A percentile compares a stretch with the other conserved stretches of the same genome.
Conservation (phyloP, 2,329 filamentous ascomycete species). For the Nemania sp. region DNA sequence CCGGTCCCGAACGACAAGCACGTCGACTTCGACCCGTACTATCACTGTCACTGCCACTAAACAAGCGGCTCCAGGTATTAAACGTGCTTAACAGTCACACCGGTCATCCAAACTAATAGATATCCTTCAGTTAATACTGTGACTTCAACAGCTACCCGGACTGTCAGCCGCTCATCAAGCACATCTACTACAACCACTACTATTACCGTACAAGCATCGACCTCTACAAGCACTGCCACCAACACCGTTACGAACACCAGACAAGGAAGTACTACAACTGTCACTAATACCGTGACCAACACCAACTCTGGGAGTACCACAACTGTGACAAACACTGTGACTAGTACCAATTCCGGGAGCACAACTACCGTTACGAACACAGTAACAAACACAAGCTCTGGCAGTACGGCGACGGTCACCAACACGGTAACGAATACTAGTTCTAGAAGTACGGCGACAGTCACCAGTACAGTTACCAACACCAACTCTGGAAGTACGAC, state of each 20-base stretch:
- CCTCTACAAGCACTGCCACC: constrained; percentile 3
- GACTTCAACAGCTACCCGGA: constrained; percentile 18
- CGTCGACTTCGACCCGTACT: constrained; percentile 6
- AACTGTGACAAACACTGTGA: not conserved
- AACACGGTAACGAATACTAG: not conserved
- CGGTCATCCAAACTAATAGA: constrained; percentile 20
- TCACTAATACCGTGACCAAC: constrained; percentile 3
- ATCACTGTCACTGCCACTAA: constrained; percentile 12
- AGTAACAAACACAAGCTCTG: not conserved
- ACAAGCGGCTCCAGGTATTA: constrained; percentile 8
- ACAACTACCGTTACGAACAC: not conserved
- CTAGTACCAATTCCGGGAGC: not conserved
- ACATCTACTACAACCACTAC: constrained; percentile 24
- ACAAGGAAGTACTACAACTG: not conserved
- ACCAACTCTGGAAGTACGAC: not conserved
- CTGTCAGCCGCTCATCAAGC: constrained; percentile 17
- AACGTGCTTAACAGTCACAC: not conserved
- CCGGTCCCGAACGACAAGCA: not conserved
- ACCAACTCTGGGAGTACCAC: not conserved
- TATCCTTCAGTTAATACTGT: constrained; percentile 15
- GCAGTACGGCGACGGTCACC: constrained; percentile 1
- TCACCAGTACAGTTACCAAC: not conserved
- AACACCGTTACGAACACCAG: not conserved
- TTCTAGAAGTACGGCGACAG: constrained; percentile 8
- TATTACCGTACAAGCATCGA: not conserved